A percentile compares a stretch with the other conserved stretches of the same genome.
Conservation (phyloP, 805 yeast genomes). For the Groenewaldozyma tartarivorans region DNA sequence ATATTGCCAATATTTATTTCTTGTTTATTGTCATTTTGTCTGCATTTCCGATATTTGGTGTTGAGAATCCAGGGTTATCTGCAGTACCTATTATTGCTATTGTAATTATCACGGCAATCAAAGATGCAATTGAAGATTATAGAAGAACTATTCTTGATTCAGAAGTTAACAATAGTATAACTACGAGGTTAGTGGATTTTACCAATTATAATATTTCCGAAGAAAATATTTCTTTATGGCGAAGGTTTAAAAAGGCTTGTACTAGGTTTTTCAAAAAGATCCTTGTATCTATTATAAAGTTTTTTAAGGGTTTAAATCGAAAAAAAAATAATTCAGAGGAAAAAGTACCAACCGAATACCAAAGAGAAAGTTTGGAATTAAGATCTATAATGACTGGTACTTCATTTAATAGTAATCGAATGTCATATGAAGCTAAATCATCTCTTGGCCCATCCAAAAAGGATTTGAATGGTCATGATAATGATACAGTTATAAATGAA, state of each 20-base stretch:
- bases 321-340: slow-evolving; percentile 4
- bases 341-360: not conserved
- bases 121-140: slow-evolving; percentile 73
- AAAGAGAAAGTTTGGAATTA: not conserved
- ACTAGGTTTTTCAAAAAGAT: slow-evolving; percentile 20
- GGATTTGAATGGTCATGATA: not conserved
- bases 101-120: slow-evolving; percentile 61
- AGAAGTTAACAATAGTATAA: slow-evolving; percentile 58
- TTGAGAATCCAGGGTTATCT: slow-evolving; percentile 58
- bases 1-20: slow-evolving; percentile 87
- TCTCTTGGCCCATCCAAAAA: not conserved
- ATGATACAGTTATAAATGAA: slow-evolving; percentile 26
- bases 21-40: slow-evolving; percentile 58
- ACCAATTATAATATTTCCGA: slow-evolving; percentile 48
- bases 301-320: not conserved
- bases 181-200: slow-evolving; percentile 46
- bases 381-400: not conserved
- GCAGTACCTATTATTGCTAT: slow-evolving; percentile 78
- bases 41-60: slow-evolving; percentile 64
- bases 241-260: slow-evolving; percentile 53
- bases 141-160: slow-evolving; percentile 54
- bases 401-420: not conserved
- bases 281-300: not conserved
- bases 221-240: slow-evolving; percentile 53
- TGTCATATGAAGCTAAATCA: not conserved